Conservation (phyloP, 2,329 filamentous ascomycete genomes). For the Diatrype stigma region DNA sequence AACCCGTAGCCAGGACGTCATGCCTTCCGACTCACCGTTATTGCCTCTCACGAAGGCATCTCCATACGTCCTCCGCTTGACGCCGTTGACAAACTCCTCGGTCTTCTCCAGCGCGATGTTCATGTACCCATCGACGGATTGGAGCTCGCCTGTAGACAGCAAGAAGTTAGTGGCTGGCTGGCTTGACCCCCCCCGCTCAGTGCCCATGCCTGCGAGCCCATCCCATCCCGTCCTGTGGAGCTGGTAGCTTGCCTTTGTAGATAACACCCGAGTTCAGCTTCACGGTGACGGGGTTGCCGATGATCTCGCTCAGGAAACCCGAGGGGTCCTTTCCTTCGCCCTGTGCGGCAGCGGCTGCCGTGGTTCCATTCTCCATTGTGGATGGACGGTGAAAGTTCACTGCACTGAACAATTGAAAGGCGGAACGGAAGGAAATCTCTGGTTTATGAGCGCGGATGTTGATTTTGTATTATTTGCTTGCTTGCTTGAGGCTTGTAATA, state of each 20-base stretch:
- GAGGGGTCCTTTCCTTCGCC: conserved; percentile 86
- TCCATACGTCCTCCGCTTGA: conserved; percentile 77
- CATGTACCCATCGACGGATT: conserved; percentile 99
- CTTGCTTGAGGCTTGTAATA: not conserved
- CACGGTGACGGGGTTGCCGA: conserved; percentile 88
- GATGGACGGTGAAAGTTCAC: not conserved
- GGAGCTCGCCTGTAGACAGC: conserved; percentile 74
- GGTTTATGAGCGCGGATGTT: not conserved
- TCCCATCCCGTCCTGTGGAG: too few relatives aligned
- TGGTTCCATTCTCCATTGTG: conserved; percentile 71
- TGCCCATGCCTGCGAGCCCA: too few relatives aligned
- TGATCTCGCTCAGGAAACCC: conserved; percentile 89
- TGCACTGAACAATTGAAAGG: not conserved
- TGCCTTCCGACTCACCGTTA: conserved; percentile 62
- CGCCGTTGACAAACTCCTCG: conserved; percentile 83
- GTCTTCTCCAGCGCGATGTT: conserved; percentile 98
- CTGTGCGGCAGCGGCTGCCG: conserved; percentile 37
- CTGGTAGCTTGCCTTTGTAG: conserved; percentile 73
- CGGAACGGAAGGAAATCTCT: not conserved
- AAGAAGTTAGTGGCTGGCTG: too few relatives aligned
- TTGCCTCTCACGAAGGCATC: conserved; percentile 96
- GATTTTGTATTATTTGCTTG: not conserved
- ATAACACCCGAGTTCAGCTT: conserved; percentile 98
- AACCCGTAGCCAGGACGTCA: conserved; percentile 1
- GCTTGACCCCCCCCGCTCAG: too few relatives aligned